Percentiles rank a stretch among this genome's conserved stretches.
Conservation (phyloP, 768 basidiomycete genomes). For the Leccinum olivaceopallidum region DNA sequence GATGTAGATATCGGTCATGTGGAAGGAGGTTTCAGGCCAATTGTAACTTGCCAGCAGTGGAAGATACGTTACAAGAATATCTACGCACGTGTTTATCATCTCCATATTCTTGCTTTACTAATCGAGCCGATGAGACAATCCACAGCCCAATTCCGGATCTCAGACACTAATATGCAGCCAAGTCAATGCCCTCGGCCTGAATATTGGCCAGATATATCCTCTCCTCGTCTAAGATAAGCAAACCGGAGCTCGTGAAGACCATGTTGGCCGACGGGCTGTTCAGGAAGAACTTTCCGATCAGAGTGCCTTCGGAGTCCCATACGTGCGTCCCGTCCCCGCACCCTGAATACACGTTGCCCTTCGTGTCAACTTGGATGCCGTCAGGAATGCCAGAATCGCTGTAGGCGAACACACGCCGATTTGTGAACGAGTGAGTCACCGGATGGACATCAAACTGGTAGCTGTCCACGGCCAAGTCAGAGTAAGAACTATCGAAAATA, state of each 20-base stretch:
- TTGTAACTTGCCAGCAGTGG: not conserved
- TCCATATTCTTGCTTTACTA: not conserved
- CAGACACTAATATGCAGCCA: slow-evolving; percentile 11
- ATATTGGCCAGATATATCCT: slow-evolving; percentile 40
- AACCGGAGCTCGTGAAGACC: slow-evolving; percentile 41
- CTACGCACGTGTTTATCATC: not conserved
- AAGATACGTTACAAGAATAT: slow-evolving; percentile 1
- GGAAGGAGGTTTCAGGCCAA: not conserved
- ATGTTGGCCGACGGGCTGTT: slow-evolving; percentile 37
- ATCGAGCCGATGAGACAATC: not conserved
- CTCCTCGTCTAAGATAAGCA: slow-evolving; percentile 43
- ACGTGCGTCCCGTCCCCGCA: slow-evolving; percentile 73
- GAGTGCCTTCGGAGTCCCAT: slow-evolving; percentile 52
- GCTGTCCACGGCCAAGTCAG: slow-evolving; percentile 33
- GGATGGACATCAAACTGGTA: slow-evolving; percentile 71
- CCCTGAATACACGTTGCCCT: slow-evolving; percentile 68
- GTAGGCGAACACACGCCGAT: slow-evolving; percentile 69
- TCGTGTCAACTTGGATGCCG: slow-evolving; percentile 62
- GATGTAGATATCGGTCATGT: not conserved
- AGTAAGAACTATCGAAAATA: not conserved
- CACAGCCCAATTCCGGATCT: not conserved
- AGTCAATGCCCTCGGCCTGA: slow-evolving; percentile 29
- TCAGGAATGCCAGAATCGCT: slow-evolving; percentile 67
- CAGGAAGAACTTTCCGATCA: slow-evolving; percentile 39
- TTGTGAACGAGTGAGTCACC: slow-evolving; percentile 49